A percentile compares a stretch with the other conserved stretches of the same genome.
These are phyloP conservation scores for Malus hybrid DNA, from an alignment of 331 rosid genomes.

Conservation along the genomic window DNA sequence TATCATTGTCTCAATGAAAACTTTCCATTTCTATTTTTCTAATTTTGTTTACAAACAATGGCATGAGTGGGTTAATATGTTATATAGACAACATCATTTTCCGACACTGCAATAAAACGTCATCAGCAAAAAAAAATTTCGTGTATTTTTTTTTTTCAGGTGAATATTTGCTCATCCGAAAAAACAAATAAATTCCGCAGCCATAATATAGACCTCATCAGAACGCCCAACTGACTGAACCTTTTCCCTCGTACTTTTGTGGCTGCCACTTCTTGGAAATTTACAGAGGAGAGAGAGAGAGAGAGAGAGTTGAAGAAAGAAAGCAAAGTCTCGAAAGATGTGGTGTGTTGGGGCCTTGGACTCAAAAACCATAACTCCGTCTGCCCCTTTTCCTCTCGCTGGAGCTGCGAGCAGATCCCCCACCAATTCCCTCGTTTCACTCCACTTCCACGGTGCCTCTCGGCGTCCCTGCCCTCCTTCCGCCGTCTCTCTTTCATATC, in stretches of 20 bases:
- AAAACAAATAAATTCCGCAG: no score
- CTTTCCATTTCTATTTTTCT: no score
- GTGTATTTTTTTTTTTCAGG: no score
- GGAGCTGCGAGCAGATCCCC: slow-evolving; percentile 8
- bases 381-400: not conserved
- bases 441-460: slow-evolving; percentile 12
- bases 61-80: no score
- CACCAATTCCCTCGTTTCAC: not conserved
- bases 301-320: not conserved
- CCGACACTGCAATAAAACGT: no score
- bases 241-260: not conserved
- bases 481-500: slow-evolving; percentile 9
- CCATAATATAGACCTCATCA: no score
- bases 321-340: slow-evolving; percentile 7
- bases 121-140: no score
- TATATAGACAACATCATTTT: no score
- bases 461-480: slow-evolving; percentile 17
- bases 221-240: no score
- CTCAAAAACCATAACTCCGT: not conserved
- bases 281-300: not conserved
- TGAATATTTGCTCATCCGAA: no score
- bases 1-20: no score
- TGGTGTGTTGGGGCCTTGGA: slow-evolving; percentile 13
- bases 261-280: not conserved
- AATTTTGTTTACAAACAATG: no score